Evolutionary conservation across 106 monocot genomes (phyloP), one percentile per base, ranked within the genome.

Genomic region (Xerophyta viscosa): DNA sequence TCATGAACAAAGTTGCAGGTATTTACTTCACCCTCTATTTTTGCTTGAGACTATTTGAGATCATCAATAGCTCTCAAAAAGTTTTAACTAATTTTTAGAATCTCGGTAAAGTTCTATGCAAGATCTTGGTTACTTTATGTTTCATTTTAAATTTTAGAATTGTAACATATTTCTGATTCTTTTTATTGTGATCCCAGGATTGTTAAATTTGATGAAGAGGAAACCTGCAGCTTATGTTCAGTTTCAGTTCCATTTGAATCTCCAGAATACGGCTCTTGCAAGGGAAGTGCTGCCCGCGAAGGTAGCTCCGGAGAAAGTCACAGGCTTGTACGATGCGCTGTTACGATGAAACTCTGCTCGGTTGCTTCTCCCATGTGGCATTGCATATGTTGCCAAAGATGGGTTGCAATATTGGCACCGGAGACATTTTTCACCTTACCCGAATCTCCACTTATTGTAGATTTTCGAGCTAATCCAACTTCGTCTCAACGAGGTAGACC

Each of bases 371-470:
- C 79, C 0, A 36, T 56, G 19, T 89, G 88, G 96, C 76, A 57
- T 57, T 96, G 96, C 74, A 61, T 63, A 11, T 96, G 85, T 60
- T 96, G 96, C 50, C 27, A 60, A 21, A 71, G 96, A 50, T 69
- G 36, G 60, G 57, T 48, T 24, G 52, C 61, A 11, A 65, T 44
- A 4, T 53, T 85, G 8, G 48, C 54, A 21, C 85, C 96, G 43
- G 31, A 30, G n/a, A 20, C 68, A 19, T 89, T 89, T 48, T 96
- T 96, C 60, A 62, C 51, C 19, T 56, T 71, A 57, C 23, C 61
- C 0, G 27, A 52, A 12, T 68, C 73, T 42, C 58, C 65, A 26
- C 27, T 69, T 20, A 63, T 66, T 24, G 60, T 27, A 37, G 33
- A 42, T 8, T 27, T 45, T 29, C 19, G 19, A 45, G 56, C 20